These are phyloP conservation scores for Fraxinus albicans DNA, from an alignment of 305 asterid genomes.

Conservation along the genomic window DNA sequence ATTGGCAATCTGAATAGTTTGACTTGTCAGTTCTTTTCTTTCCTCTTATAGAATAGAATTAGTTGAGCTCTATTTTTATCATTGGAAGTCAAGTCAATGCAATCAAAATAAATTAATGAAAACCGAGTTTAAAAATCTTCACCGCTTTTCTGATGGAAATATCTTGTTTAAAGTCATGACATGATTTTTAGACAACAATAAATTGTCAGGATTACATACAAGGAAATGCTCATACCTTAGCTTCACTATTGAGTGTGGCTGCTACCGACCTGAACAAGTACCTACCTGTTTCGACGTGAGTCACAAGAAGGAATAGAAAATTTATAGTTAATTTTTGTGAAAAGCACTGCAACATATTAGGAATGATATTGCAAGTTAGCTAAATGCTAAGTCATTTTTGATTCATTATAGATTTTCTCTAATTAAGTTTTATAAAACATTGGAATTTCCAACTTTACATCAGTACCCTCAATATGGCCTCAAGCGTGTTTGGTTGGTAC, in stretches of 20 bases:
- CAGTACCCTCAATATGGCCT: neutral
- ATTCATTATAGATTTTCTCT: neutral
- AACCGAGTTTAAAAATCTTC: neutral
- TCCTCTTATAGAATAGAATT: neutral
- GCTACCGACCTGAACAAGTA: constrained; percentile 54
- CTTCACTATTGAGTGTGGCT: constrained; percentile 55
- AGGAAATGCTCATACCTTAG: constrained; percentile 50
- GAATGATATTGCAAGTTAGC: neutral
- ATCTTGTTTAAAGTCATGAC: neutral
- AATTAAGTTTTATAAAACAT: neutral
- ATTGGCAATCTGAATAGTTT: neutral
- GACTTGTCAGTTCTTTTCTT: neutral
- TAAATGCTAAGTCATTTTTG: neutral
- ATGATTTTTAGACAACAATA: neutral
- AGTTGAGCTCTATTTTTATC: neutral
- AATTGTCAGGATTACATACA: constrained; percentile 1
- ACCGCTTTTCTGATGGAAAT: neutral
- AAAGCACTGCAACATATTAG: neutral
- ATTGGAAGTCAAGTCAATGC: neutral
- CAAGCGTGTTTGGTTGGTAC: neutral
- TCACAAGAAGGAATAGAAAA: constrained; percentile 1
- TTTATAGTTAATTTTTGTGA: constrained; percentile 1
- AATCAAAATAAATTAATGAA: no score
- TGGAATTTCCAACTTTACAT: neutral
- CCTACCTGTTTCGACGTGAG: constrained; percentile 50